Percentiles rank a stretch among this genome's conserved stretches.
Evolutionary conservation across 176 grass and related monocot genomes (phyloP).

Genomic region (Musa acuminata): DNA sequence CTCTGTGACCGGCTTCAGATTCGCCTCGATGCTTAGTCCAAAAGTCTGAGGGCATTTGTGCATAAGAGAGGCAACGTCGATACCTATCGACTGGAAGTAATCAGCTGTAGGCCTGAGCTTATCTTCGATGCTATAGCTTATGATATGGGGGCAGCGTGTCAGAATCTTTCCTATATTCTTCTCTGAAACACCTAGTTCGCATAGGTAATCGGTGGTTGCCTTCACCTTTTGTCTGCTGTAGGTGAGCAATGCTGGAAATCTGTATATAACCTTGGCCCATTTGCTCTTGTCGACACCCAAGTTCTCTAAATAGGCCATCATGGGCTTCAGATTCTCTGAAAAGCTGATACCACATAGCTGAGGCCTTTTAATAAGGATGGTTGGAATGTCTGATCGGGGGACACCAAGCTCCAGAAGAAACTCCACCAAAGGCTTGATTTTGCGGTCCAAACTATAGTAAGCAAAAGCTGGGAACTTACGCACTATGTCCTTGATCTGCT

Average conservation of each 20-base stretch:
- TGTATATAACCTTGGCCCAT: conserved; percentile 79
- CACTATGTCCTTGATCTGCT: conserved; percentile 48
- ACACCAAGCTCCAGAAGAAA: conserved; percentile 59
- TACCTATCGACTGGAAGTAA: conserved; percentile 69
- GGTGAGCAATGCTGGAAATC: conserved; percentile 71
- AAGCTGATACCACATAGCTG: conserved; percentile 79
- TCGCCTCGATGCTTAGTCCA: conserved; percentile 68
- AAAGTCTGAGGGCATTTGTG: conserved; percentile 81
- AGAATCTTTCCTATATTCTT: conserved; percentile 83
- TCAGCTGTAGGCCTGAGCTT: conserved; percentile 74
- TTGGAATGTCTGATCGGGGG: conserved; percentile 54
- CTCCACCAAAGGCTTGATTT: conserved; percentile 69
- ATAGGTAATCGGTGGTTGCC: conserved; percentile 52
- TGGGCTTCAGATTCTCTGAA: conserved; percentile 85
- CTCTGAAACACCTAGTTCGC: conserved; percentile 63
- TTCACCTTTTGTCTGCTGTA: conserved; percentile 80
- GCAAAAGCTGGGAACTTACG: conserved; percentile 62
- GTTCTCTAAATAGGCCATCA: conserved; percentile 77
- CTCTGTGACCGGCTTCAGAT: conserved; percentile 67
- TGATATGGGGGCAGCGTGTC: conserved; percentile 66
- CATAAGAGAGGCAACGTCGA: conserved; percentile 55
- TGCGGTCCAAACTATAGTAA: conserved; percentile 68
- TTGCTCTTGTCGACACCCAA: conserved; percentile 64
- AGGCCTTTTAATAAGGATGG: conserved; percentile 67
- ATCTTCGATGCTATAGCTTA: conserved; percentile 66